Evolutionary conservation across 441 rosid genomes (phyloP).

Genomic region (Biscutella auriculata): DNA sequence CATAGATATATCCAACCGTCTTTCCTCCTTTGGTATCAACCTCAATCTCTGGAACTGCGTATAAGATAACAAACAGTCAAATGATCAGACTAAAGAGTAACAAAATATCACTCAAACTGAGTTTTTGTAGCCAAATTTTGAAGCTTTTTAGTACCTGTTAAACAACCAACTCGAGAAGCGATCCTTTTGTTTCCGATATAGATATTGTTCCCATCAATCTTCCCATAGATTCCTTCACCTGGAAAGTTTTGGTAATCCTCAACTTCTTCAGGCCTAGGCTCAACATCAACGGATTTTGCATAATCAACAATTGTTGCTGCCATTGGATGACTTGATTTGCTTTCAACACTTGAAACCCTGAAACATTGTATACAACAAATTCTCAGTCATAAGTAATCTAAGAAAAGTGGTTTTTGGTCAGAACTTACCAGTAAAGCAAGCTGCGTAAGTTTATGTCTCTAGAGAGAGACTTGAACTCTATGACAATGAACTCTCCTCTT

Average conservation of each 20-base stretch:
- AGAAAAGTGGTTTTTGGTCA: too few species aligned
- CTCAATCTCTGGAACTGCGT: constrained; percentile 34
- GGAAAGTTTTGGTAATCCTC: constrained; percentile 61
- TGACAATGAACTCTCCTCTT: constrained; percentile 67
- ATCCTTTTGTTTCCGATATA: constrained; percentile 68
- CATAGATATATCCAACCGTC: constrained; percentile 54
- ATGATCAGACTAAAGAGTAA: constrained; percentile 1
- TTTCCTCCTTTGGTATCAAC: constrained; percentile 31
- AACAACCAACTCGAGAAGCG: constrained; percentile 45
- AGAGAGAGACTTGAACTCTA: constrained; percentile 38
- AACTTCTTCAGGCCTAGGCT: constrained; percentile 64
- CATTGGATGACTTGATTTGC: constrained; percentile 91
- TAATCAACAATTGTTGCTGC: constrained; percentile 60
- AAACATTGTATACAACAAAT: neutral
- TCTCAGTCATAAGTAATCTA: neutral
- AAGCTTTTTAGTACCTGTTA: constrained; percentile 30
- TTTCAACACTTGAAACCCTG: constrained; percentile 88
- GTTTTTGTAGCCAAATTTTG: neutral
- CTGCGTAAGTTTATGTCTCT: constrained; percentile 27
- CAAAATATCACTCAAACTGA: neutral
- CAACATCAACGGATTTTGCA: constrained; percentile 42
- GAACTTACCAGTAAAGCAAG: constrained; percentile 26
- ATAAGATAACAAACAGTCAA: neutral
- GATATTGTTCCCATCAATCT: constrained; percentile 47
- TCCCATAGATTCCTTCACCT: constrained; percentile 80